phyloP scores from a whole-genome alignment of 2,329 filamentous ascomycete species.

The Aspergillus persii region DNA sequence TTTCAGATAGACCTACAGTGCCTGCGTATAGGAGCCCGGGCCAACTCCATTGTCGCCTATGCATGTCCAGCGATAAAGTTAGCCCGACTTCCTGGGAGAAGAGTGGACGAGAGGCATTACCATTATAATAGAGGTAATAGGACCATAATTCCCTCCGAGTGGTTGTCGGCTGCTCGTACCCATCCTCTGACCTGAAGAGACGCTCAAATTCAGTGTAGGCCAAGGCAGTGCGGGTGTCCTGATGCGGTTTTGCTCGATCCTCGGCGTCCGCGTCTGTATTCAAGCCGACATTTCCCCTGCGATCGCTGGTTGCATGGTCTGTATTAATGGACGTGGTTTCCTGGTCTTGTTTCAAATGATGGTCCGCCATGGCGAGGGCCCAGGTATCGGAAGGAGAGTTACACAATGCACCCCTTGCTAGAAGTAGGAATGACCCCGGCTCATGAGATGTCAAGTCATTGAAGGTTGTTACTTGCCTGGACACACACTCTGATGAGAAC shows the following conservation, averaged over 20 bases:
- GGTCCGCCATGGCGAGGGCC: background rate
- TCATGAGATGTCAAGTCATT: background rate
- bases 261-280: too few species aligned
- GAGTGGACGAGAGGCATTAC: conserved; percentile 11
- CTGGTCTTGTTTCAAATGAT: background rate
- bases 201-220: conserved; percentile 22
- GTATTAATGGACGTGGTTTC: background rate
- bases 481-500: background rate
- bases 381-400: background rate
- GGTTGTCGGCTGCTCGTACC: conserved; percentile 39
- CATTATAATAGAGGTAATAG: conserved; percentile 47
- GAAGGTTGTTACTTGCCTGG: background rate
- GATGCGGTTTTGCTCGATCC: background rate
- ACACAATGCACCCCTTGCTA: background rate
- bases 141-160: conserved; percentile 43
- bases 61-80: background rate
- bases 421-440: background rate
- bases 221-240: background rate
- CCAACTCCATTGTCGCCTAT: conserved; percentile 45
- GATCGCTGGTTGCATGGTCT: background rate
- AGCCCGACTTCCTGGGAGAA: background rate
- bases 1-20: conserved; percentile 26
- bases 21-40: conserved; percentile 41
- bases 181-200: conserved; percentile 37
- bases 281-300: background rate